Base-by-base conservation (phyloP, 2,329 filamentous ascomycete species). In the Aschersonia sp. region DNA sequence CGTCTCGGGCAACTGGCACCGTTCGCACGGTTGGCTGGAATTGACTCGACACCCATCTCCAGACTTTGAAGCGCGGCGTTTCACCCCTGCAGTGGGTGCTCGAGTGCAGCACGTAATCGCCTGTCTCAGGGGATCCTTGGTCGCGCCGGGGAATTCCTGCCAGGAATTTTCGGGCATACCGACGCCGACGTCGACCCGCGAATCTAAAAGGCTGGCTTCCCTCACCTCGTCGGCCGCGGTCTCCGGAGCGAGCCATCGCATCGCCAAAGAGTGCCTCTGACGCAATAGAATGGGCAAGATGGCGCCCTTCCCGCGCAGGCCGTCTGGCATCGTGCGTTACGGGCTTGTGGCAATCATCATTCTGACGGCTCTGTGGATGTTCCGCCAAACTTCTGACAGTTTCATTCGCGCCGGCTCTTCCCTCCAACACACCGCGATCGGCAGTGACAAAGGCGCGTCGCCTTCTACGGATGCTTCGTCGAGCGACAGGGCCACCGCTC, bases 261-360 rank as follows among this genome's bases (percentile, higher is more conserved):
- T 9, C 32, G 32, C 32, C 32, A 8, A 12, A 12, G 12, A 37
- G 32, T 9, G 8, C 7, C 32, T 8, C 32, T 8, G 40, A 22
- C n/a, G 40, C 4, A 41, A 7, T 4, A 42, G 29, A 32, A 54
- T 53, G 49, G 44, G 43, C 32, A 53, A 53, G 41, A 46, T 53
- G 39, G 46, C 43, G 40, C 47, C 51, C 2, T 49, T 53, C 22
- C 42, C 45, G 35, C 48, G 48, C 30, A 46, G 52, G 37, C 64
- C 62, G 7, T 68, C 67, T 45, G 64, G 69, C 53, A 59, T 70
- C 47, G 49, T 70, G 30, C 68, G 67, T 47, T 71, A 67, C 49
- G 53, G 60, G 31, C 49, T 69, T 40, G 55, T 68, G n/a, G 59
- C 61, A 47, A 45, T 60, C 39, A 47, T 70, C 39, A 41, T 71